Conservation (phyloP, 1,139 yeast genomes). For the Zygoascus hellenicus region DNA sequence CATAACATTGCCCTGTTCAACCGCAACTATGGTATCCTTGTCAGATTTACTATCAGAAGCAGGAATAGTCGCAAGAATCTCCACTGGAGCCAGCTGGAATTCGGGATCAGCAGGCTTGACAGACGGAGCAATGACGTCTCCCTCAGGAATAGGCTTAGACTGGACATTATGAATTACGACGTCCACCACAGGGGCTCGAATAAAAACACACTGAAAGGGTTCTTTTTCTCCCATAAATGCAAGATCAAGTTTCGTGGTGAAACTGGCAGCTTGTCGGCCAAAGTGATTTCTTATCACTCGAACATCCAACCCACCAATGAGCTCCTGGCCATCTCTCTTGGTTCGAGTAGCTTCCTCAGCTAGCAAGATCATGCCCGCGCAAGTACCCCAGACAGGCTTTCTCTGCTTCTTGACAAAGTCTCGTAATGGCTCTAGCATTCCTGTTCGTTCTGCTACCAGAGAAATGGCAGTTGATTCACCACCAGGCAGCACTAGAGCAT, state of each 20-base stretch:
- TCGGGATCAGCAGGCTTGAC: conserved; percentile 11
- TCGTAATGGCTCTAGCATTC: conserved; percentile 50
- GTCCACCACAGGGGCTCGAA: conserved; percentile 67
- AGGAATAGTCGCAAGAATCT: conserved; percentile 26
- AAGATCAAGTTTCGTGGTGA: conserved; percentile 47
- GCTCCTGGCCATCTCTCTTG: conserved; percentile 47
- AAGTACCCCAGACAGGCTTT: conserved; percentile 77
- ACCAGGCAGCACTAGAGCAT: conserved; percentile 65
- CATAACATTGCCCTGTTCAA: conserved; percentile 57
- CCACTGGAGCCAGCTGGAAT: conserved; percentile 18
- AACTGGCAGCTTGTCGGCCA: conserved; percentile 73
- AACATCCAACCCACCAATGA: conserved; percentile 62
- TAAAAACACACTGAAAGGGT: conserved; percentile 57
- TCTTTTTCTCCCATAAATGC: conserved; percentile 39
- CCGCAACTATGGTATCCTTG: conserved; percentile 53
- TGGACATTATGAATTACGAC: conserved; percentile 14
- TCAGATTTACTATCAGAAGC: conserved; percentile 15
- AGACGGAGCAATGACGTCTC: conserved; percentile 14
- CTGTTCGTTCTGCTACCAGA: conserved; percentile 61
- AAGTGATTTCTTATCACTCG: conserved; percentile 68
- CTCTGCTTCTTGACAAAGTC: conserved; percentile 42
- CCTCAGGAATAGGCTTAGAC: conserved; percentile 14
- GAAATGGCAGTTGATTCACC: conserved; percentile 82
- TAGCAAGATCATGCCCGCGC: conserved; percentile 74
- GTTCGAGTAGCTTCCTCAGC: conserved; percentile 54